Conservation (phyloP, 371 early-diverging fungal genomes). For the Cokeromyces recurvatus region DNA sequence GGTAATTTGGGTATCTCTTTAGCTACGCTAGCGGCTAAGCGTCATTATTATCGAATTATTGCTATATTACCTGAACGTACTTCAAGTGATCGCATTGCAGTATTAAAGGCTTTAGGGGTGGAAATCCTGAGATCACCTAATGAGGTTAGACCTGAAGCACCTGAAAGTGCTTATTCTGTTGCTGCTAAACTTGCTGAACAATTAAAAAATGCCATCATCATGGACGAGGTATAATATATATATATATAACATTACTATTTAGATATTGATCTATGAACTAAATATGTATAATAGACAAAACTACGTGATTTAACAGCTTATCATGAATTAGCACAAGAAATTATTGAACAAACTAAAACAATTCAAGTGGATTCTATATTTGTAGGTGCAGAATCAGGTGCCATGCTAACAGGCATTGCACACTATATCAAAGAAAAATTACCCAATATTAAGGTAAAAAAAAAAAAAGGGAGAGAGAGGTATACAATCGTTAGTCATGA, state of each 20-base stretch:
- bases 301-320: constrained; percentile 20
- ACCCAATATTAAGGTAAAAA: constrained; percentile 50
- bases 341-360: constrained; percentile 55
- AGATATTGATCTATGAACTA: no score
- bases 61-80: constrained; percentile 72
- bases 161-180: constrained; percentile 66
- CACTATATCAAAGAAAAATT: constrained; percentile 48
- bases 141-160: constrained; percentile 66
- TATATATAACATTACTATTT: no score
- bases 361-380: constrained; percentile 59
- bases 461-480: neutral
- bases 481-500: neutral
- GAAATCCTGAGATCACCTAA: constrained; percentile 77
- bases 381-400: constrained; percentile 73
- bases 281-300: constrained; percentile 9
- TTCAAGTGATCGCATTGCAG: constrained; percentile 61
- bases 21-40: constrained; percentile 42
- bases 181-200: constrained; percentile 62
- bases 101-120: constrained; percentile 71
- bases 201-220: constrained; percentile 49
- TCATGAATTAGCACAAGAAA: constrained; percentile 58
- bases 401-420: constrained; percentile 59
- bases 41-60: constrained; percentile 37
- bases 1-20: constrained; percentile 61
- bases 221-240: constrained; percentile 58